Conservation (phyloP, 495 filamentous ascomycete species). For the Penicillium turbatum region DNA sequence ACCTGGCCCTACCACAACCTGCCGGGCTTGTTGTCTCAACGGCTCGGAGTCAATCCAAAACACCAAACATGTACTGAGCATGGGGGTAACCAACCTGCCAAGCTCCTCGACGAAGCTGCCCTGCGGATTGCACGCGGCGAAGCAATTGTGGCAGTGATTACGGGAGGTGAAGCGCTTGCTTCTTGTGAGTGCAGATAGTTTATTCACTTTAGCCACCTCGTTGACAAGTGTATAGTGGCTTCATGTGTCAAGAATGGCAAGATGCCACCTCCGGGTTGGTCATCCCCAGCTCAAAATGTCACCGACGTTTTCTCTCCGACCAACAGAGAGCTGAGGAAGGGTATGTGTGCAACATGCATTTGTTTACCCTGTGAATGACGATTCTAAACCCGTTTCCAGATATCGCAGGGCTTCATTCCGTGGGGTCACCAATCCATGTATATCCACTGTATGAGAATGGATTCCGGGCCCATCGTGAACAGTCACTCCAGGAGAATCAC, state of each 20-base stretch:
- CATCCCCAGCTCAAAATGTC: constrained; percentile 28
- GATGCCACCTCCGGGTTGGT: constrained; percentile 49
- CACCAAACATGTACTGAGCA: constrained; percentile 46
- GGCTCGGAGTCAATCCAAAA: constrained; percentile 34
- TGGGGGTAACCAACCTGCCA: constrained; percentile 51
- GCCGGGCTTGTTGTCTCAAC: constrained; percentile 39
- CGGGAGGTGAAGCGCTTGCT: constrained; percentile 54
- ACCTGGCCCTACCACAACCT: constrained; percentile 55
- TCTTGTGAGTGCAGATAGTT: constrained; percentile 34
- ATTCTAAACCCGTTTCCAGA: constrained; percentile 4
- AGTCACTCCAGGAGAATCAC: constrained; percentile 46
- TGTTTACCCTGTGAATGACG: not conserved
- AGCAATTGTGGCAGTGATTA: constrained; percentile 47
- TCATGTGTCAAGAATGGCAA: constrained; percentile 30
- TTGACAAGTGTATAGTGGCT: constrained; percentile 23
- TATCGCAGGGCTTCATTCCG: constrained; percentile 41
- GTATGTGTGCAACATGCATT: not conserved
- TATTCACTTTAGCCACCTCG: not conserved
- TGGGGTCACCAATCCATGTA: constrained; percentile 51
- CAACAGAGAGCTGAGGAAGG: constrained; percentile 6
- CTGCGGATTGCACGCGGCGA: constrained; percentile 43
- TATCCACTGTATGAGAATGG: constrained; percentile 54
- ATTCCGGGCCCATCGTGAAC: constrained; percentile 45
- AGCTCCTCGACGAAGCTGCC: constrained; percentile 54
- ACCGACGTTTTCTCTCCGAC: constrained; percentile 16